phyloP scores from a whole-genome alignment of 2,329 filamentous ascomycete species.

The Mycosphaerella arachidis region DNA sequence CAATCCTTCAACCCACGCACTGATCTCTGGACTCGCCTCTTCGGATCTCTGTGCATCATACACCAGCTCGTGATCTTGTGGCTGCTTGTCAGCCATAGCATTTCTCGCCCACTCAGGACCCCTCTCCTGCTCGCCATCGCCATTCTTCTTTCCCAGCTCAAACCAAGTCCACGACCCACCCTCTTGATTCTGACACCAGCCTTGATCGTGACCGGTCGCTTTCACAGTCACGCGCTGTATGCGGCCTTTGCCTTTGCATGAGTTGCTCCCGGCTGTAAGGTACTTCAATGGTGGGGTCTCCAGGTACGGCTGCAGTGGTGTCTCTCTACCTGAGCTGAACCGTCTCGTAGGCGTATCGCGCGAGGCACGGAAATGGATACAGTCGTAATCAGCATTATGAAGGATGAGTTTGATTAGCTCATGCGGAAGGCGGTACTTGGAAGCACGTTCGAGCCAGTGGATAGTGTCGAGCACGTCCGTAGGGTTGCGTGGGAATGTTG shows the following conservation, averaged over 20 bases:
- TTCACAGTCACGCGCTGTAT: slow-evolving; percentile 1
- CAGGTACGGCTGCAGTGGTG: slow-evolving; percentile 7
- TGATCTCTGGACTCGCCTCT: slow-evolving; percentile 3
- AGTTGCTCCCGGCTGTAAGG: neutral
- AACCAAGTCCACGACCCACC: slow-evolving; percentile 16
- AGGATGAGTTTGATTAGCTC: slow-evolving; percentile 16
- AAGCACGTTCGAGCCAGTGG: slow-evolving; percentile 7
- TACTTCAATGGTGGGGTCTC: slow-evolving; percentile 11
- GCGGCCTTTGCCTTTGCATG: neutral
- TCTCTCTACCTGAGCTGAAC: slow-evolving; percentile 3
- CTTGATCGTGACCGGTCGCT: slow-evolving; percentile 15
- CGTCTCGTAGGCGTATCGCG: neutral
- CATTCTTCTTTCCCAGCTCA: slow-evolving; percentile 9
- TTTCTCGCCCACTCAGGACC: slow-evolving; percentile 9
- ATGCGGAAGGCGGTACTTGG: slow-evolving; percentile 7
- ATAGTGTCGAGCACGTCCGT: slow-evolving; percentile 8
- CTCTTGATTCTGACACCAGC: slow-evolving; percentile 9
- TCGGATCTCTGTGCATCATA: neutral
- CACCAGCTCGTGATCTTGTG: neutral
- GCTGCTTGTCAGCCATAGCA: neutral
- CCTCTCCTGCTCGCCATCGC: slow-evolving; percentile 7
- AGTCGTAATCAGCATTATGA: slow-evolving; percentile 17
- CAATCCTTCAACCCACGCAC: slow-evolving; percentile 7
- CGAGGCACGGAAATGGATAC: slow-evolving; percentile 11
- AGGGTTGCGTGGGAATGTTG: slow-evolving; percentile 4